These are phyloP conservation scores for Fusarium paranaense DNA, from an alignment of 2,329 filamentous ascomycete species.

Conservation along the genomic window DNA sequence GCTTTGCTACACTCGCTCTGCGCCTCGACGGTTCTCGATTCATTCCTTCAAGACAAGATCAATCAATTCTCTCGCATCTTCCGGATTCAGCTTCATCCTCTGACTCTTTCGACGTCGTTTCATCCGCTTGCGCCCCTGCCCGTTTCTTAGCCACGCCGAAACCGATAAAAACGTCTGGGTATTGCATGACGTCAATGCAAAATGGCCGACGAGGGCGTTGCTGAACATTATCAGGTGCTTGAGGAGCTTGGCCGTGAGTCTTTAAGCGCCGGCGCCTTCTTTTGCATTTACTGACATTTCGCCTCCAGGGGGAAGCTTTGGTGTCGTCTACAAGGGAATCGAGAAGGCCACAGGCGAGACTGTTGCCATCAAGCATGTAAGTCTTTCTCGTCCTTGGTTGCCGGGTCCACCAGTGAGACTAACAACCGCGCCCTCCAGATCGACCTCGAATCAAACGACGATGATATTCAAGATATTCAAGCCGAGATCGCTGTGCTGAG, in stretches of 20 bases:
- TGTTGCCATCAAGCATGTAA: constrained; percentile 95
- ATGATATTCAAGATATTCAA: constrained; percentile 98
- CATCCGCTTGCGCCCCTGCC: constrained; percentile 9
- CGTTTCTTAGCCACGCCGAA: constrained; percentile 12
- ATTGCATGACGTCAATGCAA: constrained; percentile 46
- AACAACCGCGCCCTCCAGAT: constrained; percentile 70
- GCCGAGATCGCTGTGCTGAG: constrained; percentile 96
- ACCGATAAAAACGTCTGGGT: constrained; percentile 18
- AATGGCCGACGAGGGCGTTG: constrained; percentile 75
- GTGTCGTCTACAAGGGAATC: constrained; percentile 96
- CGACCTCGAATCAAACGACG: constrained; percentile 97
- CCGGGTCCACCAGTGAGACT: constrained; percentile 24
- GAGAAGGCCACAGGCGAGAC: constrained; percentile 91
- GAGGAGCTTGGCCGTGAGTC: constrained; percentile 94
- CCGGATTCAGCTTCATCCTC: constrained; percentile 4
- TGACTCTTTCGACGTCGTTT: constrained; percentile 13
- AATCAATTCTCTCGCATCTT: constrained; percentile 6
- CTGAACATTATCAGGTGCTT: constrained; percentile 91
- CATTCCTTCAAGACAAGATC: not conserved
- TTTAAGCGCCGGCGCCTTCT: not conserved
- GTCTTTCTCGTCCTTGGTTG: constrained; percentile 48
- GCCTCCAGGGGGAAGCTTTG: constrained; percentile 88
- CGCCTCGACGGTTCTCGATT: constrained; percentile 10
- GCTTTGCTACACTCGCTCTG: constrained; percentile 9
- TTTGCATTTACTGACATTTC: constrained; percentile 11